A percentile compares a stretch with the other conserved stretches of the same genome.
Evolutionary conservation across 306 rosid species (phyloP).

Genomic region (Medicago arabica): DNA sequence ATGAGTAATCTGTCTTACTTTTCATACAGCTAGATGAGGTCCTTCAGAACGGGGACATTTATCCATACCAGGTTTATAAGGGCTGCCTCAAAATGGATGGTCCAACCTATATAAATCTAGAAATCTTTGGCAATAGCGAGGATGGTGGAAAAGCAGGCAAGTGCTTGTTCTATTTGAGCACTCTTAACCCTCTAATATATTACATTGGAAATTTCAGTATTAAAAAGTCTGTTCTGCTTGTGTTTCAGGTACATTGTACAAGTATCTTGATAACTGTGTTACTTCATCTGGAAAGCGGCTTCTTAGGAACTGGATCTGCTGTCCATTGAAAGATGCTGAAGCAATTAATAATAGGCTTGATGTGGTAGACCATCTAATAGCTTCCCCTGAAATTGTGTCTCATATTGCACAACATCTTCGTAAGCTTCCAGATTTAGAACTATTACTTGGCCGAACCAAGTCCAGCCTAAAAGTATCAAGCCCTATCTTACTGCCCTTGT

Average conservation of each 20-base stretch:
- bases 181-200: conserved; percentile 21
- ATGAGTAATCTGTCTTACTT: conserved; percentile 34
- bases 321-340: conserved; percentile 75
- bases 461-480: conserved; percentile 72
- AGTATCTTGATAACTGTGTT: conserved; percentile 79
- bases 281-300: conserved; percentile 90
- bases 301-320: conserved; percentile 92
- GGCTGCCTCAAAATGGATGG: conserved; percentile 98
- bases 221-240: conserved; percentile 36
- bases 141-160: conserved; percentile 87
- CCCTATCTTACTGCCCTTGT: conserved; percentile 66
- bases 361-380: conserved; percentile 71
- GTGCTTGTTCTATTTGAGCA: conserved; percentile 46
- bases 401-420: conserved; percentile 73
- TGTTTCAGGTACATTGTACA: conserved; percentile 80
- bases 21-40: conserved; percentile 74
- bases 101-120: conserved; percentile 89
- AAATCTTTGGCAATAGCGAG: conserved; percentile 81
- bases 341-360: conserved; percentile 81
- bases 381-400: conserved; percentile 58
- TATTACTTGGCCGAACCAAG: conserved; percentile 82
- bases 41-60: conserved; percentile 74
- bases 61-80: conserved; percentile 78
- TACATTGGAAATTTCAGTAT: conserved; percentile 28
- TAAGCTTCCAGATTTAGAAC: conserved; percentile 85